Conservation (phyloP, 78 protist species). For the Mantamonas sphyraenae region DNA sequence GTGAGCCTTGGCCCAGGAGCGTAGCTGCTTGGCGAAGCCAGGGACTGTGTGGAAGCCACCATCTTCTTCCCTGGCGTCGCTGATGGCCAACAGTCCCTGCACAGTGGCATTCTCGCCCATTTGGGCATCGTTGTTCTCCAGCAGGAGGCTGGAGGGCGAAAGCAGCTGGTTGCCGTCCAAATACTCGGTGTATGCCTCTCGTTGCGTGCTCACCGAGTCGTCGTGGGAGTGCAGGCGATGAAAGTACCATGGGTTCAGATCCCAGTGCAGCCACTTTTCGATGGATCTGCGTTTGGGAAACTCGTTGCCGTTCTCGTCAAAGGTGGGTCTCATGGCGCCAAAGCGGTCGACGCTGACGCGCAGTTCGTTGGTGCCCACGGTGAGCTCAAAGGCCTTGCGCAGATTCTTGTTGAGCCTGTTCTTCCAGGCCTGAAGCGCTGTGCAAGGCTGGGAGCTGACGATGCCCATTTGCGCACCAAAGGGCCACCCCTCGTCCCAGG, state of each 20-base stretch:
- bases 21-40: neutral
- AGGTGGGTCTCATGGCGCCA: constrained; percentile 7
- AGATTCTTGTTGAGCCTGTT: neutral
- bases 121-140: no score
- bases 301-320: no score
- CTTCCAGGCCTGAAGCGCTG: neutral
- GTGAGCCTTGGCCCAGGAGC: neutral
- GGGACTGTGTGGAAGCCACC: constrained; percentile 15
- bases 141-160: neutral
- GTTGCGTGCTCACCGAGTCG: no score
- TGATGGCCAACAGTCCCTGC: neutral
- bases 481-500: neutral
- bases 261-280: constrained; percentile 10
- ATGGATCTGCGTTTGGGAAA: neutral
- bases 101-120: no score
- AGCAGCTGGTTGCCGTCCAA: neutral
- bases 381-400: neutral
- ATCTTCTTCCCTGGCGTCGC: neutral
- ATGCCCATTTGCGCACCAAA: neutral
- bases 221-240: no score
- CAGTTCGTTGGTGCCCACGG: neutral
- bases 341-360: neutral
- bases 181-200: neutral
- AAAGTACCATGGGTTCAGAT: neutral
- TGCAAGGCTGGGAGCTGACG: neutral